phyloP scores from a whole-genome alignment of 208 protist genomes.

The Trichomonas vaginalis region DNA sequence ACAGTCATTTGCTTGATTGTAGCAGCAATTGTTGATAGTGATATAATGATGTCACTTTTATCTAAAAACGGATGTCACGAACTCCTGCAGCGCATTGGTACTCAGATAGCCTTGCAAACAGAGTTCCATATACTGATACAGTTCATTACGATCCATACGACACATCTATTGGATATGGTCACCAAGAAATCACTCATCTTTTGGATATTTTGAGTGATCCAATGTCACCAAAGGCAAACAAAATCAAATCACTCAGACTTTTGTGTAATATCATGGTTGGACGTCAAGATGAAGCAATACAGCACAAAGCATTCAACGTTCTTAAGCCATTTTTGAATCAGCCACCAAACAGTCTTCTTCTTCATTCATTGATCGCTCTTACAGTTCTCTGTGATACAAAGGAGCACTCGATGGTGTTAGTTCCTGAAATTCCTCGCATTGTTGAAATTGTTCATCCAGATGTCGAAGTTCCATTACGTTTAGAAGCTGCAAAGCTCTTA shows the following conservation, averaged over 20 bases:
- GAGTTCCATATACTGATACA: slow-evolving; percentile 3
- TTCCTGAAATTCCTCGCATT: neutral
- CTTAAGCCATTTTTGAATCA: neutral
- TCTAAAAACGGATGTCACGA: neutral
- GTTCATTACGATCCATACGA: neutral
- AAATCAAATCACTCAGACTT: neutral
- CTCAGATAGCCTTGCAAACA: neutral
- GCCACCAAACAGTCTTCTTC: neutral
- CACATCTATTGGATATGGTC: neutral
- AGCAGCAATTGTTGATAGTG: no score
- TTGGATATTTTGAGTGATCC: neutral
- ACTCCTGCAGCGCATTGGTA: neutral
- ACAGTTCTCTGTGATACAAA: neutral
- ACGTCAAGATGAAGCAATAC: neutral
- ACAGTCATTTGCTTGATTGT: no score
- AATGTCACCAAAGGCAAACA: neutral
- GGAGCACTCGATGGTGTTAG: neutral
- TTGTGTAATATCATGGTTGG: neutral
- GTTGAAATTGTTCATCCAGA: neutral
- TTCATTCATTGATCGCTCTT: neutral
- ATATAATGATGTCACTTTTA: no score
- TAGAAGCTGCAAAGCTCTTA: neutral
- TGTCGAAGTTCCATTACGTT: neutral
- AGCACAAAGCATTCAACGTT: neutral
- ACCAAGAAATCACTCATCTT: neutral